Percentiles rank a stretch among this genome's conserved stretches.
Evolutionary conservation across 192 early-diverging fungal genomes (phyloP).

Genomic region (Jimgerdemannia flammicorona): DNA sequence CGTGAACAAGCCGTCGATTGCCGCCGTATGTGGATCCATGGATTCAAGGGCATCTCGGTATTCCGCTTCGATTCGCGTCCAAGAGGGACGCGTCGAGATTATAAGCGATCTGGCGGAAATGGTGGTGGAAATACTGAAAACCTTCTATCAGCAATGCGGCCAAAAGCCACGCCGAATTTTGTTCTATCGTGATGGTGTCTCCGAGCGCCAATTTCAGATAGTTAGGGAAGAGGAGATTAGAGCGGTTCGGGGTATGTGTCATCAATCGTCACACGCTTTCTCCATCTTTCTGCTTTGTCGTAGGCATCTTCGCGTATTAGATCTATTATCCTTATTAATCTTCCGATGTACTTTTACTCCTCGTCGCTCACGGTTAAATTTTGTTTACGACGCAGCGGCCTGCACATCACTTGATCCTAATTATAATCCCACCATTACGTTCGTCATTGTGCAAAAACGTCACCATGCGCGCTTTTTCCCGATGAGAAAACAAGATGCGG

Average conservation of each 20-base stretch:
- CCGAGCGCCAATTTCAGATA: conserved; percentile 79
- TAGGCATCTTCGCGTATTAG: neutral
- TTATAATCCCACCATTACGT: conserved; percentile 82
- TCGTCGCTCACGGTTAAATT: conserved; percentile 26
- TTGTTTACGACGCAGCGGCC: conserved; percentile 34
- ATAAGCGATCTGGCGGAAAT: conserved; percentile 64
- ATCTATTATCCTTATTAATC: conserved; percentile 10
- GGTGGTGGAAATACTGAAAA: conserved; percentile 62
- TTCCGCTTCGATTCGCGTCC: conserved; percentile 59
- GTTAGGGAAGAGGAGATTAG: conserved; percentile 74
- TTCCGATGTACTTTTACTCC: conserved; percentile 26
- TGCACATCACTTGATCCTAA: conserved; percentile 56
- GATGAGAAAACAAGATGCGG: conserved; percentile 46
- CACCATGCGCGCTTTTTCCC: conserved; percentile 90
- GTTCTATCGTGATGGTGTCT: conserved; percentile 90
- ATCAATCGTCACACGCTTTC: conserved; percentile 18
- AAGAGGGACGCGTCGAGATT: conserved; percentile 67
- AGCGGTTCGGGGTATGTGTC: conserved; percentile 58
- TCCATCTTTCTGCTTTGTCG: too few species aligned
- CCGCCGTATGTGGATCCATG: conserved; percentile 70
- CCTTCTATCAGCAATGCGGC: conserved; percentile 59
- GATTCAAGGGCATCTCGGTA: conserved; percentile 62
- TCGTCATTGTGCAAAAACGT: conserved; percentile 85
- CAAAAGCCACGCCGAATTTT: conserved; percentile 75
- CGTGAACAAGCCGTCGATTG: conserved; percentile 64